Base-by-base conservation (phyloP, 1,139 yeast genomes). In the Yamadazyma jaroonii region DNA sequence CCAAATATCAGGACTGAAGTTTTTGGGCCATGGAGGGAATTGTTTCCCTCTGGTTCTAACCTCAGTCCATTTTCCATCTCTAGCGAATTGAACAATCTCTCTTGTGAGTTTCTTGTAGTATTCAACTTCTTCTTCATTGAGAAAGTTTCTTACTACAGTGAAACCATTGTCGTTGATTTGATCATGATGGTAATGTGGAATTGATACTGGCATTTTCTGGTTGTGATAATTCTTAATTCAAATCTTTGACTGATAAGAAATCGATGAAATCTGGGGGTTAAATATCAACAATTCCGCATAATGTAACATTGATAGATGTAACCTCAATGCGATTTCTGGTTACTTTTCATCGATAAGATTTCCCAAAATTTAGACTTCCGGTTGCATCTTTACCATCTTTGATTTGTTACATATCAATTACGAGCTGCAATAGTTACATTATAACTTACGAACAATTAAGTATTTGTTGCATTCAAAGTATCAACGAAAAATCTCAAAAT, bases 21-120 rank as follows among this genome's bases (percentile, higher is more conserved):
- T 72, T 45, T 62, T 59, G 10, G 80, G 80, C 81, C 81, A 76
- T 15, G 81, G 81, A 4, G 81, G 81, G 48, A 76, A 76, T 50
- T 75, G 81, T 45, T 76, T 76, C 5, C 79, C 79, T 36, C 74
- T 56, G 4, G 79, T 74, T 49, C 81, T 62, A 10, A 75, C 79
- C 32, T 67, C 62, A 11, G 72, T 62, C 81, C 81, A 76, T 9
- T 71, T 59, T 2, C 81, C 81, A 6, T 58, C 65, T 32, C 81
- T 60, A 13, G 79, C 78, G 28, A 61, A 49, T 27, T 67, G 58
- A 17, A 74, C 67, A n/a, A 74, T 59, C n/a, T 50, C 47, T 36
- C 70, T 62, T 1, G 79, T 61, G 0, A 76, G 73, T 6, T 46
- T 42, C 35, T 53, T 53, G 49, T 72, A 74, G 29, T 50, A 45